Evolutionary conservation across 2,329 filamentous ascomycete species (phyloP).

Genomic region (Fusarium proliferatum): DNA sequence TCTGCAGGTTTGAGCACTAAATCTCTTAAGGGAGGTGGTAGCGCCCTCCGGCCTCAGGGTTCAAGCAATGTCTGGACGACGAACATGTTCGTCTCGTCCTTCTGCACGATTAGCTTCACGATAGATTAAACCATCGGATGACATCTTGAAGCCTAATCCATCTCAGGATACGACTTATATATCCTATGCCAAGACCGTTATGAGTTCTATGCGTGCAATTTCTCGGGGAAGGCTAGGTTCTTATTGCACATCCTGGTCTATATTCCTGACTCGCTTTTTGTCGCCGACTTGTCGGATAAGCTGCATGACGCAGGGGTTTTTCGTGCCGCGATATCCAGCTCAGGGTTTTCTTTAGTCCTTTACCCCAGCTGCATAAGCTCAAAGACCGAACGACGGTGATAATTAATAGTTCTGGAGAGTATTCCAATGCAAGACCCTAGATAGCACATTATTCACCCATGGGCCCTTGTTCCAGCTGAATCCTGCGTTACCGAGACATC

Average conservation of each 20-base stretch:
- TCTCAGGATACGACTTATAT: neutral
- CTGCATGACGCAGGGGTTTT: neutral
- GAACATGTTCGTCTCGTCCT: neutral
- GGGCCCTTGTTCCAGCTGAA: neutral
- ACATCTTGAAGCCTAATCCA: neutral
- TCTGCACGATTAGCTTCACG: neutral
- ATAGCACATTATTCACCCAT: neutral
- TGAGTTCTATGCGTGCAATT: neutral
- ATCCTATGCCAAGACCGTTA: neutral
- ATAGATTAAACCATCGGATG: neutral
- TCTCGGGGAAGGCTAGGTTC: neutral
- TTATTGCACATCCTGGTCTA: neutral
- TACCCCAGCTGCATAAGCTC: neutral
- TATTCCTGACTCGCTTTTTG: neutral
- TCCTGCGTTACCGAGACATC: neutral
- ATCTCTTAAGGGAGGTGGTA: neutral
- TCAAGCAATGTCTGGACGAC: neutral
- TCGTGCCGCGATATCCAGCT: neutral
- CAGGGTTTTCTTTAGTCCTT: neutral
- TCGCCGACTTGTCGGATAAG: neutral
- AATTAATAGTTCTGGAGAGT: neutral
- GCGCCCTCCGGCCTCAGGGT: neutral
- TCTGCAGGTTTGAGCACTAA: neutral
- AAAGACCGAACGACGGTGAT: neutral
- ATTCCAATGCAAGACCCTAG: neutral